Evolutionary conservation across 176 grass and related monocot genomes (phyloP).

Genomic region (Triticum urartu): DNA sequence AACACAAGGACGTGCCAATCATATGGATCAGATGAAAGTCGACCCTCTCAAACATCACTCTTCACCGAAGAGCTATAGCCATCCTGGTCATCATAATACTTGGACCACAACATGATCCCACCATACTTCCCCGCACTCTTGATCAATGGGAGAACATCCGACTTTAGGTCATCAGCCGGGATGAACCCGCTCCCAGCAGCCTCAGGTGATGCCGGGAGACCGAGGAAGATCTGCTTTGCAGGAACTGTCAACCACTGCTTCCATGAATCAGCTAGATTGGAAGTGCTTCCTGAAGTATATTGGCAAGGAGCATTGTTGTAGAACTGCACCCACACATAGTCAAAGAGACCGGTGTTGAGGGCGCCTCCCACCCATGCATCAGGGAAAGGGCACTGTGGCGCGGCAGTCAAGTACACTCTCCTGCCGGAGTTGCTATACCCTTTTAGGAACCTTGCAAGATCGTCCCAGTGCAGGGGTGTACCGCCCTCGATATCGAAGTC

Average conservation of each 20-base stretch:
- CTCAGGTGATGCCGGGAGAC: background rate
- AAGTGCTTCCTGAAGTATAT: background rate
- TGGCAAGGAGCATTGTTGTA: background rate
- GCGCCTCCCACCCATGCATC: background rate
- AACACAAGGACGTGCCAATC: background rate
- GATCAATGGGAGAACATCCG: background rate
- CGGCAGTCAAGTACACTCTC: constrained; percentile 2
- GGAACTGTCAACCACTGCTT: background rate
- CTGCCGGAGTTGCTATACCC: background rate
- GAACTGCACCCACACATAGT: background rate
- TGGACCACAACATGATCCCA: constrained; percentile 7
- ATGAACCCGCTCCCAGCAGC: background rate
- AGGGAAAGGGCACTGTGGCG: background rate
- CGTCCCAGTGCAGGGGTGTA: background rate
- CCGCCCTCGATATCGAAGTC: background rate
- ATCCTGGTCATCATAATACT: constrained; percentile 16
- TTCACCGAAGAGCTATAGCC: background rate
- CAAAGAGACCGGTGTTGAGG: background rate
- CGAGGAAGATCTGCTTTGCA: background rate
- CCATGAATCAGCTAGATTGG: background rate
- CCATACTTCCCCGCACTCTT: background rate
- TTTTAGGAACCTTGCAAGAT: constrained; percentile 4
- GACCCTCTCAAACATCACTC: background rate
- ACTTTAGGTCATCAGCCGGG: background rate
- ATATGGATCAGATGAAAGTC: background rate